Base-by-base conservation (phyloP, 164 flowering plant genomes). In the Houttuynia cordata region DNA sequence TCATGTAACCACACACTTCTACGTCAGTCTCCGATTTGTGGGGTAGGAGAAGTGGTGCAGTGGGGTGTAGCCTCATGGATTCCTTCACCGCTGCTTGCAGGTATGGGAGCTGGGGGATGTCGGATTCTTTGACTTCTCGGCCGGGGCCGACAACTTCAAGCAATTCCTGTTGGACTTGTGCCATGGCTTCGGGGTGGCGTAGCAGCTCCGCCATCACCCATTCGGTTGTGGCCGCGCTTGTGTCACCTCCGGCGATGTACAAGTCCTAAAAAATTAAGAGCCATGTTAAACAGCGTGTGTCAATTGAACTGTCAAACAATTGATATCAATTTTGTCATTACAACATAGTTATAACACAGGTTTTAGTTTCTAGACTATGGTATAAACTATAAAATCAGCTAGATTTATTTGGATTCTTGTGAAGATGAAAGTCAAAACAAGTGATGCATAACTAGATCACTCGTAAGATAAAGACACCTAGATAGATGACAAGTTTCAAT, bases 141-240 rank as follows among this genome's bases (percentile, higher is more conserved):
- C 60, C 68, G 39, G 49, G 42, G 30, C 74, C 67, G 17, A 70
- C 34, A 7, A 57, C 60, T 51, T 57, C 20, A 8, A 25, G 68
- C 15, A 70, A 53, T 23, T 74, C 74, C 3, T 17, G 14, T 59
- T 50, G 55, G 8, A 64, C 71, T 14, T 68, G 64, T 23, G 14
- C 21, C 69, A 74, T 53, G 1, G 21, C 24, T 0, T 59, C 8
- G 18, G 74, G 67, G 17, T 74, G 71, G 8, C 37, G 62, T 4
- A 74, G 51, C 45, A 69, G 15, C 53, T 74, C 74, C 7, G 74
- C 39, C 78, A 74, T 74, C 18, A 64, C 72, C 78, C 76, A 73
- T 30, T 73, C 76, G 15, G 64, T 5, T 40, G 74, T 61, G 62
- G 39, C 61, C 19, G 76, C 62, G 21, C 64, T 71, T 23, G 78